These are phyloP conservation scores for Asterionellopsis glacialis DNA, from an alignment of 108 stramenopile genomes.

Conservation along the genomic window DNA sequence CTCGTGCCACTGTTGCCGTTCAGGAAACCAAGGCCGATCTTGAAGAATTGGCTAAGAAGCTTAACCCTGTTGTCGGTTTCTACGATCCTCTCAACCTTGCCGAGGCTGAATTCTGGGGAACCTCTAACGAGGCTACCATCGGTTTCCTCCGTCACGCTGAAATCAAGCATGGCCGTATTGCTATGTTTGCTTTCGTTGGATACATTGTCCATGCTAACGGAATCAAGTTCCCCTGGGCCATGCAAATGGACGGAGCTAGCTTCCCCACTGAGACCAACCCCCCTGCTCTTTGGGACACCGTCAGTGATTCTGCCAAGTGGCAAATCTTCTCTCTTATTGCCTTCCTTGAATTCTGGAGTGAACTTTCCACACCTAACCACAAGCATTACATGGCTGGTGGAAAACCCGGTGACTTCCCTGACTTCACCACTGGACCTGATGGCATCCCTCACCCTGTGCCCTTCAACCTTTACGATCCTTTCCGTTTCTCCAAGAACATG, in stretches of 20 bases:
- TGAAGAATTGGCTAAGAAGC: conserved; percentile 41
- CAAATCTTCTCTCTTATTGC: conserved; percentile 49
- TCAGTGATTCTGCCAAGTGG: conserved; percentile 27
- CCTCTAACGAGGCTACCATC: conserved; percentile 47
- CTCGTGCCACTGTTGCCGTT: conserved; percentile 11
- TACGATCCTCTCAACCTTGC: conserved; percentile 60
- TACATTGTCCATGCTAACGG: conserved; percentile 63
- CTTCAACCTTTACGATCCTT: conserved; percentile 73
- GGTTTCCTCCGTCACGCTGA: conserved; percentile 56
- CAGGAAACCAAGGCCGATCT: conserved; percentile 38
- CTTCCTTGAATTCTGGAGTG: conserved; percentile 53
- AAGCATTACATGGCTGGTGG: conserved; percentile 63
- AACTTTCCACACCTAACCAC: no score
- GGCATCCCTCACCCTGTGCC: conserved; percentile 70
- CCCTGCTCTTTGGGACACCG: conserved; percentile 54
- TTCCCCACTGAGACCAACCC: conserved; percentile 54
- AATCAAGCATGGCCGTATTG: conserved; percentile 70
- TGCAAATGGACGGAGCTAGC: conserved; percentile 64
- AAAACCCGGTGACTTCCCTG: conserved; percentile 51
- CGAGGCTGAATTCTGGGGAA: conserved; percentile 55
- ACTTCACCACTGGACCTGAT: conserved; percentile 29
- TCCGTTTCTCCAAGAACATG: conserved; percentile 58
- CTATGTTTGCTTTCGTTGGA: no score
- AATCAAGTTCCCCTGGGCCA: conserved; percentile 54
- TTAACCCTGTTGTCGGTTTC: no score